These are phyloP conservation scores for thale cress (Arabidopsis thaliana) DNA, from an alignment of 345 rosid genomes.

Conservation along the genomic window TAIR10.1 NC_003074.8:4646501-4647000, in stretches of 20 bases:
- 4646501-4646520: conserved; percentile 4
- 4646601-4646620: background rate
- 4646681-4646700: background rate
- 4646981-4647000: conserved; percentile 16
- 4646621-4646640: background rate
- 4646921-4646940: conserved; percentile 2
- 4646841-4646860: background rate
- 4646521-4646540: background rate
- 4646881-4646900: background rate
- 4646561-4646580: background rate
- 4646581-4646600: background rate
- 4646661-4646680: background rate
- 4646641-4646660: background rate
- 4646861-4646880: background rate
- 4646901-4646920: background rate
- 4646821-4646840: conserved; percentile 8
- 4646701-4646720: background rate
- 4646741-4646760: background rate
- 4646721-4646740: conserved; percentile 4
- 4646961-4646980: background rate
- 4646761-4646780: background rate
- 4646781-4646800: background rate
- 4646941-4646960: background rate
- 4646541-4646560: conserved; percentile 8
- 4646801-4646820: too few species aligned